A percentile compares a stretch with the other conserved stretches of the same genome.
Evolutionary conservation across 2,329 filamentous ascomycete species (phyloP).

Genomic region (Xylariomycetidae sp.): DNA sequence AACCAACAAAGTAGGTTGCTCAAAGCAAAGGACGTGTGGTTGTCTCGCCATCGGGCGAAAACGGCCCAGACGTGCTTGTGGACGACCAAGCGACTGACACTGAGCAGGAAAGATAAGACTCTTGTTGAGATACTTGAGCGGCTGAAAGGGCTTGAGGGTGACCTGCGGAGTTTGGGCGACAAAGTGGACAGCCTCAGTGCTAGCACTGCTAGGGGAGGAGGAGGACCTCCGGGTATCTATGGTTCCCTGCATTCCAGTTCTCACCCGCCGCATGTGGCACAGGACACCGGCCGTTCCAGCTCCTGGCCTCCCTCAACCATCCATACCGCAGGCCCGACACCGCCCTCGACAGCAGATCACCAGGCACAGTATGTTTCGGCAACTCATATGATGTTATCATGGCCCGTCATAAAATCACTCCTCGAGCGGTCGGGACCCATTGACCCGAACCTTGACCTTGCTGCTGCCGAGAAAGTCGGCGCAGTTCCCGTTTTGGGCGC

Average conservation of each 20-base stretch:
- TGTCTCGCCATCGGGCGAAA: no score
- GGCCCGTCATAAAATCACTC: constrained; percentile 38
- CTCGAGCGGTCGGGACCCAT: constrained; percentile 28
- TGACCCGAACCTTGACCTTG: constrained; percentile 26
- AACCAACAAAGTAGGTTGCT: constrained; percentile 54
- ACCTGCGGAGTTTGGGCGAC: constrained; percentile 45
- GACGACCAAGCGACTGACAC: no score
- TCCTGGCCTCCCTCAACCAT: constrained; percentile 19
- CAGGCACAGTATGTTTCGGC: constrained; percentile 28
- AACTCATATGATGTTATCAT: constrained; percentile 47
- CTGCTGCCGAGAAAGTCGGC: constrained; percentile 30
- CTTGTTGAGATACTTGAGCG: constrained; percentile 54
- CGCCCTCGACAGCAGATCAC: constrained; percentile 10
- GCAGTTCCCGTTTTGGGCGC: constrained; percentile 26
- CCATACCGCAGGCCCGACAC: constrained; percentile 13
- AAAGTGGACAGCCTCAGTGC: constrained; percentile 44
- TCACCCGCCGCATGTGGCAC: constrained; percentile 6
- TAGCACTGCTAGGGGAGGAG: no score
- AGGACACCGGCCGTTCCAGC: constrained; percentile 14
- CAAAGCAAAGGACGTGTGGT: no score
- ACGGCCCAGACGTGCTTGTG: no score
- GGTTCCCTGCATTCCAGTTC: constrained; percentile 8
- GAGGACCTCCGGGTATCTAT: constrained; percentile 15
- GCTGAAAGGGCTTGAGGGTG: constrained; percentile 49
- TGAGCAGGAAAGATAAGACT: constrained; percentile 54